Conservation (phyloP, 495 filamentous ascomycete species). For the Aspergillus bridgeri region DNA sequence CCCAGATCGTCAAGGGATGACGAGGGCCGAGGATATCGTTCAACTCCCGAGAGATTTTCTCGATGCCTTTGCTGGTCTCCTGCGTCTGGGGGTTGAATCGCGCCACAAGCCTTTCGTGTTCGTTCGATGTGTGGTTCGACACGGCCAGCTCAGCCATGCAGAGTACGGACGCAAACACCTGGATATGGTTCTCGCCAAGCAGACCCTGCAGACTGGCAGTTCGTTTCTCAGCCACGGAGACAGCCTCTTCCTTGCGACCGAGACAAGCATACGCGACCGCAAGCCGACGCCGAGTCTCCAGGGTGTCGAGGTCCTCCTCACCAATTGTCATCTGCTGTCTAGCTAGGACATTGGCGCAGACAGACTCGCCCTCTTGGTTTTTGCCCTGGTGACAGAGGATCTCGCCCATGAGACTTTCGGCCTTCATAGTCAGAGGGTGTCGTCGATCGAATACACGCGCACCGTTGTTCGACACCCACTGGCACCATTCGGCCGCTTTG, state of each 20-base stretch:
- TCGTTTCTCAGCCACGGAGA: constrained; percentile 26
- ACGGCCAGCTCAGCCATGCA: constrained; percentile 28
- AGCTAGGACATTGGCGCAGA: constrained; percentile 35
- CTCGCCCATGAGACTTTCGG: constrained; percentile 33
- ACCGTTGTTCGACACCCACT: constrained; percentile 34
- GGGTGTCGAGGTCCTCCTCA: constrained; percentile 34
- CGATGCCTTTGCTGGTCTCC: constrained; percentile 12
- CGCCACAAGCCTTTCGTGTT: not conserved
- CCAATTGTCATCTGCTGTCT: constrained; percentile 39
- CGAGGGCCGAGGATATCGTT: constrained; percentile 18
- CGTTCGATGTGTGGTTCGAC: constrained; percentile 15
- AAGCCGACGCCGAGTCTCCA: constrained; percentile 33
- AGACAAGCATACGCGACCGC: constrained; percentile 25
- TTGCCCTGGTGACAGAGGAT: constrained; percentile 28
- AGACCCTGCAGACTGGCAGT: constrained; percentile 22
- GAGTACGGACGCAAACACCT: constrained; percentile 20
- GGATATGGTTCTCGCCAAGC: constrained; percentile 33
- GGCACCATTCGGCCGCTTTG: constrained; percentile 31
- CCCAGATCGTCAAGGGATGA: constrained; percentile 28
- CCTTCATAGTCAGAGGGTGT: constrained; percentile 33
- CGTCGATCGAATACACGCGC: constrained; percentile 31
- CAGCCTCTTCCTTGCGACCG: constrained; percentile 23
- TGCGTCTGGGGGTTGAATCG: constrained; percentile 19
- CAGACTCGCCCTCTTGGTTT: constrained; percentile 31
- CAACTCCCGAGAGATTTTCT: constrained; percentile 23